Base-by-base conservation (phyloP, 257 asterid genomes). In the Gynochthodes officinalis region DNA sequence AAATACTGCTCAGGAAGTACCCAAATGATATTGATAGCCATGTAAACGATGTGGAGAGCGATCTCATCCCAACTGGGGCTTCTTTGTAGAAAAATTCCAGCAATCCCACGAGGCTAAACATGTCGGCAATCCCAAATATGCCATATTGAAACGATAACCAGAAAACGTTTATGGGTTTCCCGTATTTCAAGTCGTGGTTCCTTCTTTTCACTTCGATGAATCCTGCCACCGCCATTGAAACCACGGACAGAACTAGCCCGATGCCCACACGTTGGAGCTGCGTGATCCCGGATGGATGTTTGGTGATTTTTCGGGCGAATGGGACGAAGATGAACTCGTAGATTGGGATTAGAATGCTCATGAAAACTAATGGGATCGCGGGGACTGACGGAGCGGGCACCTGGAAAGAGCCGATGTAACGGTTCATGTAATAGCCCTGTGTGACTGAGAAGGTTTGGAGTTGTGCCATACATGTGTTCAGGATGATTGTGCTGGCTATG, bases 11-110 rank as follows among this genome's bases (percentile, higher is more conserved):
- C 89, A 90, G 64, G 75, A 89, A 92, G 8, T 85, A 90, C 58
- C 98, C 98, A 0, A 88, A 79, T 2, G 98, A 86, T 3, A 81
- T 75, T 1, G 98, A 77, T 39, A 90, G 82, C 84, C 81, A 87
- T 0, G 96, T 77, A 66, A 92, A 87, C 4, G 97, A 90, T 5
- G 97, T 87, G 11, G 95, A 88, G 2, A 92, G 84, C 0, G 98
- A 92, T 78, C 86, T 84, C 98, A 92, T 92, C 23, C 97, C 93
- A 0, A 54, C 65, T 0, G 98, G 97, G 5, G 97, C 93, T 70
- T 92, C 98, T 75, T 77, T 87, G 79, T 92, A 92, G 82, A 73
- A 92, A 66, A 92, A 92, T 55, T 92, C 97, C 11, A 89, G 79
- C 72, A 88, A 64, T 15, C 98, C 98, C 33, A 90, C 97, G 0